Conservation (phyloP, 305 asterid species). For the Striga hermonthica region DNA sequence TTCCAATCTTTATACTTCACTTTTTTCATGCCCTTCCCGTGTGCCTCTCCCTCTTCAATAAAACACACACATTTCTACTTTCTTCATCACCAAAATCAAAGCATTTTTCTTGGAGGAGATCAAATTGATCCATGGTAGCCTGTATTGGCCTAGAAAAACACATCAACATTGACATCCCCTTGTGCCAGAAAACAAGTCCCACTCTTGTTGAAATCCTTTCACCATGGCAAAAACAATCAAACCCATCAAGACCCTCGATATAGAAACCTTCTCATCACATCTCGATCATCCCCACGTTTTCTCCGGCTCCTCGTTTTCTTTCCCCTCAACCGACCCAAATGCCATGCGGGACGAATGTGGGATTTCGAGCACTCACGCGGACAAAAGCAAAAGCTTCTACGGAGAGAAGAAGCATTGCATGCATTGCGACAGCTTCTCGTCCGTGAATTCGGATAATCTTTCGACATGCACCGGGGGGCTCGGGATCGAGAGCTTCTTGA, state of each 20-base stretch:
- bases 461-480: conserved; percentile 70
- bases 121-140: conserved; percentile 42
- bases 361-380: conserved; percentile 13
- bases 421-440: conserved; percentile 49
- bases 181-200: conserved; percentile 38
- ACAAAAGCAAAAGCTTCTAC: conserved; percentile 28
- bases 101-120: conserved; percentile 6
- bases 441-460: conserved; percentile 49
- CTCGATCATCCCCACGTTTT: conserved; percentile 18
- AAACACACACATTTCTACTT: conserved; percentile 17
- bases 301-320: conserved; percentile 22
- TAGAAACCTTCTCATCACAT: conserved; percentile 36
- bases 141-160: conserved; percentile 55
- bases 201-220: conserved; percentile 44
- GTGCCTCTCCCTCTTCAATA: conserved; percentile 30
- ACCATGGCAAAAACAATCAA: conserved; percentile 49
- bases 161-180: conserved; percentile 47
- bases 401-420: conserved; percentile 34
- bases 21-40: conserved; percentile 36
- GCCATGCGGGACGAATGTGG: conserved; percentile 25
- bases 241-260: conserved; percentile 40
- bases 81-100: conserved; percentile 20
- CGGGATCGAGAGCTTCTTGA: conserved; percentile 58
- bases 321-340: conserved; percentile 28
- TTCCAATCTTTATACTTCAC: conserved; percentile 42